These are phyloP conservation scores for Suillus alpinus DNA, from an alignment of 768 basidiomycete species.

Conservation along the genomic window DNA sequence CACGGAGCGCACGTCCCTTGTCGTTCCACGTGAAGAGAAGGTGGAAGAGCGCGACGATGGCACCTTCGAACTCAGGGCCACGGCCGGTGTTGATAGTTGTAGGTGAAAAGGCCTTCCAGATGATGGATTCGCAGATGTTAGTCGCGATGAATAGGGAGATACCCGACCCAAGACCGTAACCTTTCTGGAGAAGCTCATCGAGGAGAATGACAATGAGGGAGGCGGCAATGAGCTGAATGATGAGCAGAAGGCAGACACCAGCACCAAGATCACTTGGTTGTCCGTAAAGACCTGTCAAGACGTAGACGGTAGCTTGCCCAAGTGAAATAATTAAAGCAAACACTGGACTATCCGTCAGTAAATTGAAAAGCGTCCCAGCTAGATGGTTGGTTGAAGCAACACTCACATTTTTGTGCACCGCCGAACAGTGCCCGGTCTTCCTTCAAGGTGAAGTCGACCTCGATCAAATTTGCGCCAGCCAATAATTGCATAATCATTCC, in stretches of 20 bases:
- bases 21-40: conserved; percentile 98
- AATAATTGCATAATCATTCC: conserved; percentile 99
- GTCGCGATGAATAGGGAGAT: conserved; percentile 99
- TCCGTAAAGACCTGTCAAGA: conserved; percentile 94
- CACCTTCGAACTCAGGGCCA: conserved; percentile 97
- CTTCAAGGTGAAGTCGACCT: conserved; percentile 95
- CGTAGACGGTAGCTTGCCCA: conserved; percentile 96
- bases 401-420: conserved; percentile 93
- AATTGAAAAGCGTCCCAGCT: background rate
- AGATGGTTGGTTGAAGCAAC: background rate
- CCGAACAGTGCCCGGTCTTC: conserved; percentile 95
- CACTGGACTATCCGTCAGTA: conserved; percentile 46
- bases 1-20: conserved; percentile 92
- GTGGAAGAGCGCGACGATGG: conserved; percentile 94
- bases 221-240: conserved; percentile 93
- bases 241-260: conserved; percentile 93
- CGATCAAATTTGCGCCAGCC: conserved; percentile 95
- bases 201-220: conserved; percentile 96
- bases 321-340: conserved; percentile 96
- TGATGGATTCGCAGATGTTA: conserved; percentile 99
- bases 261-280: conserved; percentile 91
- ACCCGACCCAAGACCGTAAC: conserved; percentile 97
- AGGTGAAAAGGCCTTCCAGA: conserved; percentile 99
- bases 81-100: conserved; percentile 98
- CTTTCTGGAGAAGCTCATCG: conserved; percentile 98